Percentiles rank a stretch among this genome's conserved stretches.
Conservation (phyloP, 1,139 yeast genomes). For the Wickerhamiella pararugosa region DNA sequence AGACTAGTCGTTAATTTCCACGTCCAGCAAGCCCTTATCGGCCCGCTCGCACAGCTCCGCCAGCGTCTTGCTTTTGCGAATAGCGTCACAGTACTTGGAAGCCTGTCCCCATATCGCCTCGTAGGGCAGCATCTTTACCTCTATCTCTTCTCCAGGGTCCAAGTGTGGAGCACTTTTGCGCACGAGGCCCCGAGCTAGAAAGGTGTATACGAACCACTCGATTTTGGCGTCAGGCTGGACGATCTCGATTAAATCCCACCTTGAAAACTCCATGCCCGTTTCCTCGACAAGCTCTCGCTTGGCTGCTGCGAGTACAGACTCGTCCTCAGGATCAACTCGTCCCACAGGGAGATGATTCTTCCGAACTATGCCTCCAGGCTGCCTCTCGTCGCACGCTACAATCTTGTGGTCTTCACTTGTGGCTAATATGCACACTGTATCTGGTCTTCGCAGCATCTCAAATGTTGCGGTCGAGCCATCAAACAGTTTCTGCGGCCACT, state of each 20-base stretch:
- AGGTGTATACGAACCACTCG: constrained; percentile 6
- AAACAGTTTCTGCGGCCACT: constrained; percentile 6
- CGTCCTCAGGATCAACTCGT: constrained; percentile 4
- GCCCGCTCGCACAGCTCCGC: background rate
- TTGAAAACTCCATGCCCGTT: constrained; percentile 1
- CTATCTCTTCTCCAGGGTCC: constrained; percentile 5
- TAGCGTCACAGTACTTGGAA: constrained; percentile 6
- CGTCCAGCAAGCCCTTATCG: background rate
- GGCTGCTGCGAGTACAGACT: constrained; percentile 2
- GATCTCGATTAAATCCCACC: constrained; percentile 5
- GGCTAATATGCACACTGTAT: constrained; percentile 5
- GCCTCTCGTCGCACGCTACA: constrained; percentile 3
- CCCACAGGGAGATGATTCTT: constrained; percentile 5
- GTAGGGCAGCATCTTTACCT: constrained; percentile 2
- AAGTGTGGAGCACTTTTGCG: constrained; percentile 1
- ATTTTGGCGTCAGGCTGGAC: constrained; percentile 6
- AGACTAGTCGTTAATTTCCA: background rate
- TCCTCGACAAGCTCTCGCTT: constrained; percentile 6
- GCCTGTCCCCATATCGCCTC: constrained; percentile 4
- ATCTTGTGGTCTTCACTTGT: background rate
- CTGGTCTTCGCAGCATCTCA: constrained; percentile 7
- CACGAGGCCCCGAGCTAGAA: constrained; percentile 1
- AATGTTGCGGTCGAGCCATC: constrained; percentile 5
- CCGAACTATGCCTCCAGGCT: constrained; percentile 4
- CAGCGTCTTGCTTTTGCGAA: constrained; percentile 1